Conservation (phyloP, 2,329 filamentous ascomycete genomes). For the Fusarium foetens region DNA sequence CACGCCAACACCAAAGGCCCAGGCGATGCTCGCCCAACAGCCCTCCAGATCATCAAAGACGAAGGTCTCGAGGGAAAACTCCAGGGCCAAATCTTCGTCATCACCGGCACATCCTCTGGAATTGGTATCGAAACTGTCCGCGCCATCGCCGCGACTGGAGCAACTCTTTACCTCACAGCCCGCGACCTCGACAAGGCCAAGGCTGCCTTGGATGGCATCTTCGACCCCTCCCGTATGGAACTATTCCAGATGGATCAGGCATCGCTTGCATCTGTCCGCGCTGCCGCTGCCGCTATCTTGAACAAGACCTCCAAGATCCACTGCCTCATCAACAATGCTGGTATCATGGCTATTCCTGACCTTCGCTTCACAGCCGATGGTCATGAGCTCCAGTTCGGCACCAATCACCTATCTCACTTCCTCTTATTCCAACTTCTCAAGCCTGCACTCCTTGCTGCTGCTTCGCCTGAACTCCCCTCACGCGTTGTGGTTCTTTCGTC, state of each 20-base stretch:
- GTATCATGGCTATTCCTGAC: slow-evolving; percentile 37
- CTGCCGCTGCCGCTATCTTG: slow-evolving; percentile 32
- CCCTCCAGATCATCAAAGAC: slow-evolving; percentile 52
- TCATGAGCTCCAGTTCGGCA: slow-evolving; percentile 43
- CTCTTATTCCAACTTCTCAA: slow-evolving; percentile 53
- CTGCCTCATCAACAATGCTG: slow-evolving; percentile 37
- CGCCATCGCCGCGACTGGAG: slow-evolving; percentile 54
- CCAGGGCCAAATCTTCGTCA: slow-evolving; percentile 49
- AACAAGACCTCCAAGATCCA: slow-evolving; percentile 25
- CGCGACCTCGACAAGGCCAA: slow-evolving; percentile 33
- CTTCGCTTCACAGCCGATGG: slow-evolving; percentile 31
- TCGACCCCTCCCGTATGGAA: slow-evolving; percentile 12
- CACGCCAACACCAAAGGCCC: slow-evolving; percentile 8
- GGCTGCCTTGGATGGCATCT: neutral
- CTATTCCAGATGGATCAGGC: slow-evolving; percentile 38
- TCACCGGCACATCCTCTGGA: slow-evolving; percentile 56
- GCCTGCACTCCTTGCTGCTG: slow-evolving; percentile 52
- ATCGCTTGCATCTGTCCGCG: slow-evolving; percentile 36
- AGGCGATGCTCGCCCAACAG: slow-evolving; percentile 52
- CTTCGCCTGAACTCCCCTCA: slow-evolving; percentile 52
- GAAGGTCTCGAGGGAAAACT: slow-evolving; percentile 47
- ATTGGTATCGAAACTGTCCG: slow-evolving; percentile 57
- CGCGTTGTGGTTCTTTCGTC: slow-evolving; percentile 60
- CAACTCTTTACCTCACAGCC: slow-evolving; percentile 32
- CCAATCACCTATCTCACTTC: slow-evolving; percentile 44